Evolutionary conservation across 2,329 filamentous ascomycete species (phyloP), one percentile per base, ranked within the genome.

Genomic region (Paracorniculantispora psalliotae): DNA sequence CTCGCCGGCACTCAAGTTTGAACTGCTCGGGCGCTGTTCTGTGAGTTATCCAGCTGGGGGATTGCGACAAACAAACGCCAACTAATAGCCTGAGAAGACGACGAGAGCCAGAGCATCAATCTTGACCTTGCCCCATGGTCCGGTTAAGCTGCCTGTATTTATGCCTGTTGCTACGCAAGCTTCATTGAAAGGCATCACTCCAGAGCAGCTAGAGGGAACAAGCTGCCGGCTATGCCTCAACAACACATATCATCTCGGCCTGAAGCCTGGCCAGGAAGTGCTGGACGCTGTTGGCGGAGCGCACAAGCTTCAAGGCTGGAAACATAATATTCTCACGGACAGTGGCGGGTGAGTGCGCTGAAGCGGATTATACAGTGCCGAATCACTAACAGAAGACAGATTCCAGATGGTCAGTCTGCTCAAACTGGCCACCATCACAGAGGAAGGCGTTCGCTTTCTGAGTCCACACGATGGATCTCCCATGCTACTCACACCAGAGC

Each of bases 351-450:
- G 77, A 63, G 78, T 73, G 46, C 46, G 2, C 4, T 5, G 4
- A 58, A 10, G 54, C 39, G 35, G 10, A 6, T 12, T 70, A 74
- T 35, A n/a, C 19, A 33, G 23, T 47, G 41, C 28, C 19, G 19
- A 2, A 52, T 26, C 19, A 49, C 46, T 58, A 43, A 59, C 60
- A 35, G 46, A n/a, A n/a, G 37, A 26, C 49, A 96, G 93, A 61
- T 99, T 99, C 74, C 94, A 99, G 74, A 99, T 99, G 94, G 96
- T 99, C 58, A 97, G 92, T 62, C 81, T 99, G 35, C 84, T 99
- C 54, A 90, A 96, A 71, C 85, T 99, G 55, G 94, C 94, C 55
- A 92, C 89, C 63, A 87, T 99, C 61, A 97, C 94, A 0, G 96
- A 99, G 73, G 89, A 97, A 73, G 94, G 94, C 55, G 96, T 99